Evolutionary conservation across 2,329 filamentous ascomycete genomes (phyloP).

Genomic region (Tympanopsis confertula): DNA sequence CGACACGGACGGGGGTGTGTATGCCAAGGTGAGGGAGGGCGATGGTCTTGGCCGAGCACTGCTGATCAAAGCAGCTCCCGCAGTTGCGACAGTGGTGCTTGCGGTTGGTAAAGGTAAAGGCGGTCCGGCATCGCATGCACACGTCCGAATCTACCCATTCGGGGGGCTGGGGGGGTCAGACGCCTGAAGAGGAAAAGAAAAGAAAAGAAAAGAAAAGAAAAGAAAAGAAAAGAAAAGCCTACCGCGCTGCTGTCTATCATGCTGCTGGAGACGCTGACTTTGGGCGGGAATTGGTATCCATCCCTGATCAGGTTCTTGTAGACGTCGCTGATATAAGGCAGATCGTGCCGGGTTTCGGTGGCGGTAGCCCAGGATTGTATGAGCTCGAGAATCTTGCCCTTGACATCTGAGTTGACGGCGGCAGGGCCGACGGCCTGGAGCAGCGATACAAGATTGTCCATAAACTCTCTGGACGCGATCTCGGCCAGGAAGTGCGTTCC

Average conservation of each 20-base stretch:
- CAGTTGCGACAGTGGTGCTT: slow-evolving; percentile 98
- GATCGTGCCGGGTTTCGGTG: slow-evolving; percentile 70
- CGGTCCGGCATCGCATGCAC: slow-evolving; percentile 91
- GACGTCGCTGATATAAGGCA: slow-evolving; percentile 78
- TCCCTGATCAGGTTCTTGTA: slow-evolving; percentile 75
- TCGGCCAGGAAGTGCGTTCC: slow-evolving; percentile 89
- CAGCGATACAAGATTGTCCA: slow-evolving; percentile 90
- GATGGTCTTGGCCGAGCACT: slow-evolving; percentile 81
- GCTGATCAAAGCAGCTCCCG: slow-evolving; percentile 91
- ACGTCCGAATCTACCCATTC: slow-evolving; percentile 98
- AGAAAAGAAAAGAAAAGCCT: slow-evolving; percentile 25
- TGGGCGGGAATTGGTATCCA: slow-evolving; percentile 81
- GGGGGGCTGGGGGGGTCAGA: slow-evolving; percentile 54
- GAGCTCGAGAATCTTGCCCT: slow-evolving; percentile 79
- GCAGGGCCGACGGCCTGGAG: slow-evolving; percentile 67
- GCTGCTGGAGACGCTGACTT: slow-evolving; percentile 76
- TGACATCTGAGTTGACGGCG: slow-evolving; percentile 75
- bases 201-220: background rate
- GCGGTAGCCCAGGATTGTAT: slow-evolving; percentile 89
- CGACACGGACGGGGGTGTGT: slow-evolving; percentile 77
- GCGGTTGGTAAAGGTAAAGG: slow-evolving; percentile 94
- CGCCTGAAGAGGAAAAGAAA: background rate
- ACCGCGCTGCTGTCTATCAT: slow-evolving; percentile 97
- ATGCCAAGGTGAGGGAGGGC: slow-evolving; percentile 89
- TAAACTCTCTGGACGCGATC: slow-evolving; percentile 95